Evolutionary conservation across 257 asterid genomes (phyloP), one percentile per base, ranked within the genome.

Genomic region (Rhazya stricta): DNA sequence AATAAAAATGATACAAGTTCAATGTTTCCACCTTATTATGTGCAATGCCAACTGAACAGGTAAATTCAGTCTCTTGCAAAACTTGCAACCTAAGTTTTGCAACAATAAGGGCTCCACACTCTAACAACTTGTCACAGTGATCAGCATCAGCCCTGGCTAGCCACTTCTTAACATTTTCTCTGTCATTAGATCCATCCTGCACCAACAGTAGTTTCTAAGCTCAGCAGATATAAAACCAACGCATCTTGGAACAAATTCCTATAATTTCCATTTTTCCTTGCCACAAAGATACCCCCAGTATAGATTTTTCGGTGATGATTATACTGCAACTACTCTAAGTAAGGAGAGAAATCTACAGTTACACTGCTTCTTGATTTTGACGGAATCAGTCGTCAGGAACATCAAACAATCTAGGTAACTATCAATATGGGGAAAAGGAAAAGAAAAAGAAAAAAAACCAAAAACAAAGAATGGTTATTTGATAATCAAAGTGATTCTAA

Each of bases 31-130:
- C 98, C 96, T 94, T 94, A 85, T 94, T 94, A 81, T 94, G 98
- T 77, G 97, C 98, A 61, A 94, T 81, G 77, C 98, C 98, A 62
- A 97, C 97, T 56, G 98, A 94, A 84, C 98, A 94, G 69, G 93
- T 88, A 78, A 91, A 94, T 82, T 86, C 92, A 54, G 98, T 86
- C 90, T 89, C 93, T 81, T 85, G 85, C 82, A 89, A 74, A 61
- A 94, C 98, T 81, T 87, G 91, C 76, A 89, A 82, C 82, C 98
- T 82, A 74, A 92, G 97, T 71, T 92, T 93, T 69, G 97, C 90
- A 84, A 90, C 97, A 78, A 94, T 84, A 81, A 87, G 75, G 58
- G 97, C 97, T 63, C 98, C 98, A 84, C 98, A 89, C 42, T 95
- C 97, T 82, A 94, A 84, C 73, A 94, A 80, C 76, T 87, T 90